phyloP scores from a whole-genome alignment of 352 stramenopile genomes.

The Globisporangium sylvaticum region DNA sequence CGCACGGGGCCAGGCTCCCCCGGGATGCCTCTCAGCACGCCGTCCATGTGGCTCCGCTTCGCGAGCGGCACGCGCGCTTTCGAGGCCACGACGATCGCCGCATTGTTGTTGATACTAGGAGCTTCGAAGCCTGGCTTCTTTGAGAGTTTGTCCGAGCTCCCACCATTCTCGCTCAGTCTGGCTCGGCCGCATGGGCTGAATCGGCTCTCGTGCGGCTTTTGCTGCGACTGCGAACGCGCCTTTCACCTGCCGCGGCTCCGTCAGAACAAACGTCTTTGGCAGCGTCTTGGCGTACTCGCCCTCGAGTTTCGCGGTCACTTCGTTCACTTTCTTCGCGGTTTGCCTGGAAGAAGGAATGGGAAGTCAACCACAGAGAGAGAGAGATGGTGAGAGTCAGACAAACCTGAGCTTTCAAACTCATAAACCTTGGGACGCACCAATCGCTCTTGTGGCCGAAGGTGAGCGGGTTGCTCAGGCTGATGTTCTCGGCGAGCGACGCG shows the following conservation, averaged over 20 bases:
- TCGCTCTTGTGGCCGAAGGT: constrained; percentile 66
- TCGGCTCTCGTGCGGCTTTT: constrained; percentile 44
- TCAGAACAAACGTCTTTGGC: constrained; percentile 64
- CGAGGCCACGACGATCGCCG: constrained; percentile 11
- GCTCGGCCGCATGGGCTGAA: constrained; percentile 45
- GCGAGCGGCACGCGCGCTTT: constrained; percentile 46
- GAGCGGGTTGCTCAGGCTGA: constrained; percentile 73
- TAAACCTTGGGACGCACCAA: constrained; percentile 36
- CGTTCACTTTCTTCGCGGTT: constrained; percentile 34
- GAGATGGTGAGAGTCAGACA: background rate
- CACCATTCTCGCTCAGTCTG: constrained; percentile 37
- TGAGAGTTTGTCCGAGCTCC: constrained; percentile 17
- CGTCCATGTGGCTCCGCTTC: constrained; percentile 80
- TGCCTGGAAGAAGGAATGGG: constrained; percentile 29
- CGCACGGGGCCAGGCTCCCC: constrained; percentile 21
- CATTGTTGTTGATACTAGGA: constrained; percentile 14
- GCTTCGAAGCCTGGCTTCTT: background rate
- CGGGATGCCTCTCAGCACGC: constrained; percentile 59
- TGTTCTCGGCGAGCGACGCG: constrained; percentile 62
- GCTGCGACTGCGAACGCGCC: constrained; percentile 47
- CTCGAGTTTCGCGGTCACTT: constrained; percentile 38
- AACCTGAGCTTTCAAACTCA: background rate
- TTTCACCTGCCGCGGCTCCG: constrained; percentile 36
- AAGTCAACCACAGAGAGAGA: background rate
- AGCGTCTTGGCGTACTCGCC: constrained; percentile 45